A percentile compares a stretch with the other conserved stretches of the same genome.
Evolutionary conservation across 768 basidiomycete species (phyloP).

Genomic region (Boletus barrowsii): DNA sequence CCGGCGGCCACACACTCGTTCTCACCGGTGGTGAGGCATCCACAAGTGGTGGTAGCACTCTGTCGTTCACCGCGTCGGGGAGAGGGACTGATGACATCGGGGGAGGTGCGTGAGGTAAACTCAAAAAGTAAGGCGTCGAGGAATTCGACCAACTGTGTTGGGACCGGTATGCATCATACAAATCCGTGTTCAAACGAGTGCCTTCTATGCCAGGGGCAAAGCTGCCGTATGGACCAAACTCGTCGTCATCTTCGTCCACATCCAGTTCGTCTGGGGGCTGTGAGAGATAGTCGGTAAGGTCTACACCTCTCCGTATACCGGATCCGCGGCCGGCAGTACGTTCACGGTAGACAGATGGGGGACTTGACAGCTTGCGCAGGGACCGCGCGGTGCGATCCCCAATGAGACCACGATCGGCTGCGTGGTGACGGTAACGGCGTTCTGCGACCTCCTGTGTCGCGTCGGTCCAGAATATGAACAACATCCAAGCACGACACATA

Average conservation of each 20-base stretch:
- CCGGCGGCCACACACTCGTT: constrained; percentile 20
- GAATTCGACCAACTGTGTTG: constrained; percentile 33
- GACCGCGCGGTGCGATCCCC: constrained; percentile 65
- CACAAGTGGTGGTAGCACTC: constrained; percentile 29
- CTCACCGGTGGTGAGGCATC: constrained; percentile 25
- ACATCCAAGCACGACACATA: constrained; percentile 31
- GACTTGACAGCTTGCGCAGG: constrained; percentile 54
- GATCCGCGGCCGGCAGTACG: constrained; percentile 37
- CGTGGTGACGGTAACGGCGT: constrained; percentile 52
- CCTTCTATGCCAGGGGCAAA: constrained; percentile 45
- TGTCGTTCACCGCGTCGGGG: constrained; percentile 21
- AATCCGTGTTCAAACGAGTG: constrained; percentile 51
- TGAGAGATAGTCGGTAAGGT: constrained; percentile 52
- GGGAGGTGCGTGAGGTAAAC: constrained; percentile 25
- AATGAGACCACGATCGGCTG: constrained; percentile 56
- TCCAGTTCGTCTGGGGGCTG: constrained; percentile 55
- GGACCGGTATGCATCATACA: constrained; percentile 62
- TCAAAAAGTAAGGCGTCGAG: constrained; percentile 22
- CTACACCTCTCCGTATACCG: constrained; percentile 29
- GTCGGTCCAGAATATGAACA: constrained; percentile 3
- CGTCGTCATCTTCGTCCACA: constrained; percentile 67
- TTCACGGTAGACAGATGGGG: constrained; percentile 53
- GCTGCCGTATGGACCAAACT: constrained; percentile 43
- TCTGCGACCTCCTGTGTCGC: constrained; percentile 68
- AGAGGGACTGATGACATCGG: constrained; percentile 27